phyloP scores from a whole-genome alignment of 805 yeast genomes.

The Candida morakotiae region DNA sequence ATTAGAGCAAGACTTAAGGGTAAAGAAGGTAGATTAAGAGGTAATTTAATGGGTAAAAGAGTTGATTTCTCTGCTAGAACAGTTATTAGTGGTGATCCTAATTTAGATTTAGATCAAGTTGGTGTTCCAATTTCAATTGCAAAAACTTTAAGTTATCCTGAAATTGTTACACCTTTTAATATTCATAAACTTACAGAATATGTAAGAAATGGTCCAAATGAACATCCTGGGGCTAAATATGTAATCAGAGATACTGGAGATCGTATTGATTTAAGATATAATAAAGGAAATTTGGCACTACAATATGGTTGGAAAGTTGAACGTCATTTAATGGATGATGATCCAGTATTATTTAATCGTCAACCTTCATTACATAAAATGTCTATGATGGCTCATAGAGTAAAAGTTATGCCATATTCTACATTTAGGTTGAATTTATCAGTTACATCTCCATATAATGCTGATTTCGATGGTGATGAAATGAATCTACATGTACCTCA shows the following conservation, averaged over 20 bases:
- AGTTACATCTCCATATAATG: conserved; percentile 98
- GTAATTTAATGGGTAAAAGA: conserved; percentile 99
- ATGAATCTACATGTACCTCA: conserved; percentile 99
- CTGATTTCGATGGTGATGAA: conserved; percentile 99
- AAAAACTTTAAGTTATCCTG: conserved; percentile 92
- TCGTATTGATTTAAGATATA: conserved; percentile 94
- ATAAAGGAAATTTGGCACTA: conserved; percentile 95
- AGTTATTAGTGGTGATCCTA: conserved; percentile 99
- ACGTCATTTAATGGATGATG: conserved; percentile 95
- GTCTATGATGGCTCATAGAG: conserved; percentile 99
- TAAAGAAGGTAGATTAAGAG: conserved; percentile 98
- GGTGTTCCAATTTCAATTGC: conserved; percentile 99
- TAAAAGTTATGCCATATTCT: conserved; percentile 97
- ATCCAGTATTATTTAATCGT: conserved; percentile 96
- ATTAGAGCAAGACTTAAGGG: conserved; percentile 99
- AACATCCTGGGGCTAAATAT: conserved; percentile 99
- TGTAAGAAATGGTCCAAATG: conserved; percentile 97
- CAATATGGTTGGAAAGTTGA: conserved; percentile 99
- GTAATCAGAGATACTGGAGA: conserved; percentile 98
- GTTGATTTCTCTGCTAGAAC: conserved; percentile 99
- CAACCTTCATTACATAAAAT: conserved; percentile 98
- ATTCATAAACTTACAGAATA: conserved; percentile 88
- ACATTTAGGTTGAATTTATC: conserved; percentile 95
- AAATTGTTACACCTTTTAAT: conserved; percentile 95
- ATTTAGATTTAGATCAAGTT: conserved; percentile 94